phyloP scores from a whole-genome alignment of 352 stramenopile species.

The Phytophthora melonis region DNA sequence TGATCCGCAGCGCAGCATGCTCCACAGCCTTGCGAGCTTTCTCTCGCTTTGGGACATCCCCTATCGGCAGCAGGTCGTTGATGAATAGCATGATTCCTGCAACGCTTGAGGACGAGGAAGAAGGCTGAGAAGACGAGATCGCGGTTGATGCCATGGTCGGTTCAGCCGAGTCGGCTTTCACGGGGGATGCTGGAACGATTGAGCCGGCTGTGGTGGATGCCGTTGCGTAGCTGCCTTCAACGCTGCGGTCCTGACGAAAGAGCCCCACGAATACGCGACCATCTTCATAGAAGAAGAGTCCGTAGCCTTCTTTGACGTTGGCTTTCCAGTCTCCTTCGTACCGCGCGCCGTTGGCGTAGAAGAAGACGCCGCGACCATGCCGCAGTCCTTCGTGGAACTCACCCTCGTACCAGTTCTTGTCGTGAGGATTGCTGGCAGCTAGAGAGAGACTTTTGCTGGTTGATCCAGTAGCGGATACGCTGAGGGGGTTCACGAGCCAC shows the following conservation, averaged over 20 bases:
- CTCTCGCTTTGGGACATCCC: conserved; percentile 34
- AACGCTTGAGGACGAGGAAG: conserved; percentile 17
- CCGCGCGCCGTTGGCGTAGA: conserved; percentile 86
- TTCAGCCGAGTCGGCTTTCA: conserved; percentile 4
- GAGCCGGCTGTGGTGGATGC: conserved; percentile 20
- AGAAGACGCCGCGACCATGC: conserved; percentile 78
- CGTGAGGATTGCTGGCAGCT: conserved; percentile 26
- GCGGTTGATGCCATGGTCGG: not conserved
- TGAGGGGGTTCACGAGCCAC: conserved; percentile 53
- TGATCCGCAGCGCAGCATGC: conserved; percentile 61
- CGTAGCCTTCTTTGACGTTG: conserved; percentile 81
- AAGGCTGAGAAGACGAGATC: conserved; percentile 13
- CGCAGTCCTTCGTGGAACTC: conserved; percentile 72
- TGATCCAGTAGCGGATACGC: not conserved
- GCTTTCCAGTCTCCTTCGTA: conserved; percentile 88
- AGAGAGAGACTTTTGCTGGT: conserved; percentile 14
- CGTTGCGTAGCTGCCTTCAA: conserved; percentile 41
- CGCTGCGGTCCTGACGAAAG: conserved; percentile 58
- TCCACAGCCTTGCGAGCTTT: conserved; percentile 62
- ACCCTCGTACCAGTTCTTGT: conserved; percentile 91
- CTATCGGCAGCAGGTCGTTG: conserved; percentile 51
- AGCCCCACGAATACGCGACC: conserved; percentile 62
- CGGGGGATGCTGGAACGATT: not conserved
- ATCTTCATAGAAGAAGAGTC: conserved; percentile 80
- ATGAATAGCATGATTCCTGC: conserved; percentile 62